Evolutionary conservation across 331 rosid genomes (phyloP).

Genomic region (Pyrus hybrid): DNA sequence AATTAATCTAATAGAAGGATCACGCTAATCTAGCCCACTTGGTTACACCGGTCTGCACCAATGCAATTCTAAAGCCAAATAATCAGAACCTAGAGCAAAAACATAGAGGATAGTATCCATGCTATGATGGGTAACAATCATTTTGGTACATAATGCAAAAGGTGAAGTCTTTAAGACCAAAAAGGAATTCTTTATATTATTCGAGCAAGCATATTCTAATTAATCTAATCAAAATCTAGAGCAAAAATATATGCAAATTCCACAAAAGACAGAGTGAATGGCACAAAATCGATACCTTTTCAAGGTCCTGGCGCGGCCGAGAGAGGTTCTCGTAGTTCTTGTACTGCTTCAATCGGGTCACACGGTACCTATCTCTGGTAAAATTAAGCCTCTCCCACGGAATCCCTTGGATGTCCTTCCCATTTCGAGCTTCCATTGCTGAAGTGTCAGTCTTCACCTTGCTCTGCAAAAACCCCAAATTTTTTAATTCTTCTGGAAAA

Average conservation of each 20-base stretch:
- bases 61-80: background rate
- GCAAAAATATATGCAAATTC: background rate
- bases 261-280: background rate
- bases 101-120: background rate
- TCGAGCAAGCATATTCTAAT: no score
- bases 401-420: conserved; percentile 90
- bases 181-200: background rate
- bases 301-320: conserved; percentile 44
- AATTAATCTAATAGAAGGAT: no score
- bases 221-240: no score
- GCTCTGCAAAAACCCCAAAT: conserved; percentile 26
- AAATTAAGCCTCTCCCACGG: conserved; percentile 88
- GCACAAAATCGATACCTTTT: conserved; percentile 36
- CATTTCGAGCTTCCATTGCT: conserved; percentile 69
- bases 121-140: background rate
- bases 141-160: background rate
- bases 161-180: background rate
- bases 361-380: conserved; percentile 64
- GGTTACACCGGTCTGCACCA: no score
- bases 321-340: conserved; percentile 72
- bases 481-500: background rate
- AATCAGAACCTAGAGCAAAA: background rate
- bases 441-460: conserved; percentile 69
- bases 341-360: conserved; percentile 70
- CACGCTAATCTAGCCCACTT: no score